phyloP scores from a whole-genome alignment of 192 early-diverging fungal species.

The Phlyctochytrium bullatum region DNA sequence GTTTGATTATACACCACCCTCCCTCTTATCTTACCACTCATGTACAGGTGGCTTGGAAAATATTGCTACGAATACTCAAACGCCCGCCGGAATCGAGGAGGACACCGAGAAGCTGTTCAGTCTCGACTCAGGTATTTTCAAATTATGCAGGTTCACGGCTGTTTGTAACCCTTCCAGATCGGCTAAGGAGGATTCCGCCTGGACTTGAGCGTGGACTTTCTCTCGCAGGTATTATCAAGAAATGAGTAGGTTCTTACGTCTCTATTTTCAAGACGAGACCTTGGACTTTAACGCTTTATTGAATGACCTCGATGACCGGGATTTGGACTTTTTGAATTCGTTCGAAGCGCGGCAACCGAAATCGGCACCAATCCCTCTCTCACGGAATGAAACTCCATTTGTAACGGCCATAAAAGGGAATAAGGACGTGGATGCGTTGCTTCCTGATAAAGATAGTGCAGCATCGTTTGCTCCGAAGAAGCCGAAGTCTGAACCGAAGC shows the following conservation, averaged over 20 bases:
- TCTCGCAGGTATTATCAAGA: constrained; percentile 38
- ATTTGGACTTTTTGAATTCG: neutral
- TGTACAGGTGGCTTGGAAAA: constrained; percentile 54
- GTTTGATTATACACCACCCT: constrained; percentile 23
- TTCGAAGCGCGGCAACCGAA: neutral
- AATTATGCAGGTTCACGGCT: constrained; percentile 5
- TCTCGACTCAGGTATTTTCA: constrained; percentile 31
- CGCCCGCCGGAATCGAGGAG: constrained; percentile 21
- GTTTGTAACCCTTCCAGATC: constrained; percentile 32
- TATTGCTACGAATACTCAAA: constrained; percentile 36
- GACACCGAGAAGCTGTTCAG: constrained; percentile 28
- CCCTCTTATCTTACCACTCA: neutral
- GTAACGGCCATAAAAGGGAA: no score
- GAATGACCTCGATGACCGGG: constrained; percentile 1
- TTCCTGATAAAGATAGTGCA: constrained; percentile 4
- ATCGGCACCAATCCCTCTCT: neutral
- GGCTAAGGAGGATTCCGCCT: constrained; percentile 59
- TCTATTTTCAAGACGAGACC: constrained; percentile 3
- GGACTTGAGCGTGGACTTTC: constrained; percentile 69
- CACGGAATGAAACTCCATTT: neutral
- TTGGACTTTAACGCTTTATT: neutral
- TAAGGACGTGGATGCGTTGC: constrained; percentile 15
- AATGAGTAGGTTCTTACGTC: no score
- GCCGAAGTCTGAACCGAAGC: neutral
- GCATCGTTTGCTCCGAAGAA: neutral